Conservation (phyloP, 768 basidiomycete species). For the Psilocybe tampanensis region DNA sequence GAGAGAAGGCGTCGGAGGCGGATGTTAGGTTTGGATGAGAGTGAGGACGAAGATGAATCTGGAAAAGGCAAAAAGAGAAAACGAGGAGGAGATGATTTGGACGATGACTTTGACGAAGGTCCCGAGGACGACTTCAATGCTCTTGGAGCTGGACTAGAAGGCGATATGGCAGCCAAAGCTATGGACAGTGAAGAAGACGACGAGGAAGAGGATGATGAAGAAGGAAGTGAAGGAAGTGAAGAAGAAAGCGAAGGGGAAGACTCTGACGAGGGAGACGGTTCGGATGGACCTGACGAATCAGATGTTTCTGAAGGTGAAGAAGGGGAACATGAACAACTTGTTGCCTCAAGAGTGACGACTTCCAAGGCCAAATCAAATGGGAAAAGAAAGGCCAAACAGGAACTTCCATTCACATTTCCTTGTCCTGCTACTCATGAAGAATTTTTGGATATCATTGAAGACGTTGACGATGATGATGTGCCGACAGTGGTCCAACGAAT, state of each 20-base stretch:
- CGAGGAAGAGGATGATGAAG: slow-evolving; percentile 37
- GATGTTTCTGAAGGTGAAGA: slow-evolving; percentile 41
- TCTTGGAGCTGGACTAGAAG: slow-evolving; percentile 43
- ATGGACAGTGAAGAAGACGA: slow-evolving; percentile 16
- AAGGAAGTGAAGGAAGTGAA: slow-evolving; percentile 37
- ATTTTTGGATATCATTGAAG: slow-evolving; percentile 80
- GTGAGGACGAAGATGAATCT: slow-evolving; percentile 60
- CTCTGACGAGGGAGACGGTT: slow-evolving; percentile 45
- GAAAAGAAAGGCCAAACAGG: slow-evolving; percentile 42
- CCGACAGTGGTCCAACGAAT: slow-evolving; percentile 88
- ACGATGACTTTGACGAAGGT: slow-evolving; percentile 76
- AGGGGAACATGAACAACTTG: slow-evolving; percentile 48
- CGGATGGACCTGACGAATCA: slow-evolving; percentile 30
- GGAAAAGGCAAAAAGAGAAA: slow-evolving; percentile 48
- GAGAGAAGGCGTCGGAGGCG: slow-evolving; percentile 77
- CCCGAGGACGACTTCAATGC: slow-evolving; percentile 42
- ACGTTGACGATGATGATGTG: slow-evolving; percentile 70
- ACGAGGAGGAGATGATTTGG: slow-evolving; percentile 83
- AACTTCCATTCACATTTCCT: slow-evolving; percentile 91
- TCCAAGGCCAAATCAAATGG: slow-evolving; percentile 34
- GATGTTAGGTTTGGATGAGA: slow-evolving; percentile 82
- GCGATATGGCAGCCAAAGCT: slow-evolving; percentile 32
- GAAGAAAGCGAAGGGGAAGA: slow-evolving; percentile 36
- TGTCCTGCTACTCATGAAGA: slow-evolving; percentile 89
- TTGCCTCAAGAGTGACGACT: slow-evolving; percentile 27